Conservation (phyloP, 768 basidiomycete genomes). For the Lanmaoa rubissima region DNA sequence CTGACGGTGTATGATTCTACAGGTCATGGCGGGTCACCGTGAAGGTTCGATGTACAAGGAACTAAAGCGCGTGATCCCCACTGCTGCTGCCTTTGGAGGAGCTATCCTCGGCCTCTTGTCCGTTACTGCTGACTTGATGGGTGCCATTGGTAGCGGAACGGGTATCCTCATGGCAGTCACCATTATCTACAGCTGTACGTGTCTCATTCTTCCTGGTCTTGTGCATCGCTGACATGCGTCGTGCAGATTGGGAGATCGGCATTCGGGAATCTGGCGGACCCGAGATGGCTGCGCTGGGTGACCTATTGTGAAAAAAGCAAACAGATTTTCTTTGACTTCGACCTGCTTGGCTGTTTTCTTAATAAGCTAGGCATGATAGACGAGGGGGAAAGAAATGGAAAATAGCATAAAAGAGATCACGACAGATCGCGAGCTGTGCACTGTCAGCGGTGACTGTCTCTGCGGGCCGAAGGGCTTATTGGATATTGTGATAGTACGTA, state of each 20-base stretch:
- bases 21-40: slow-evolving; percentile 87
- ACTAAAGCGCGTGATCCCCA: slow-evolving; percentile 95
- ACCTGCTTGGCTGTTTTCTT: not conserved
- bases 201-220: not conserved
- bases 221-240: not conserved
- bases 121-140: slow-evolving; percentile 91
- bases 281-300: slow-evolving; percentile 79
- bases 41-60: slow-evolving; percentile 99
- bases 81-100: slow-evolving; percentile 95
- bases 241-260: slow-evolving; percentile 90
- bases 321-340: not conserved
- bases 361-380: slow-evolving; percentile 13
- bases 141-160: slow-evolving; percentile 93
- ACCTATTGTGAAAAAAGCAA: slow-evolving; percentile 54
- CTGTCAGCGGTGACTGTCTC: not conserved
- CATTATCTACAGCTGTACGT: slow-evolving; percentile 81
- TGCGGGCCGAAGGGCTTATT: not conserved
- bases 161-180: slow-evolving; percentile 98
- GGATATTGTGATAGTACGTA: not conserved
- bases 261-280: slow-evolving; percentile 75
- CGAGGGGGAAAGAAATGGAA: not conserved
- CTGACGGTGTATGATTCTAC: not conserved
- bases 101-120: slow-evolving; percentile 93
- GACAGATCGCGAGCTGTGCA: not conserved
- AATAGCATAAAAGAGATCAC: slow-evolving; percentile 1